phyloP scores from a whole-genome alignment of 495 filamentous ascomycete species.

The Pyrenula massariospora region DNA sequence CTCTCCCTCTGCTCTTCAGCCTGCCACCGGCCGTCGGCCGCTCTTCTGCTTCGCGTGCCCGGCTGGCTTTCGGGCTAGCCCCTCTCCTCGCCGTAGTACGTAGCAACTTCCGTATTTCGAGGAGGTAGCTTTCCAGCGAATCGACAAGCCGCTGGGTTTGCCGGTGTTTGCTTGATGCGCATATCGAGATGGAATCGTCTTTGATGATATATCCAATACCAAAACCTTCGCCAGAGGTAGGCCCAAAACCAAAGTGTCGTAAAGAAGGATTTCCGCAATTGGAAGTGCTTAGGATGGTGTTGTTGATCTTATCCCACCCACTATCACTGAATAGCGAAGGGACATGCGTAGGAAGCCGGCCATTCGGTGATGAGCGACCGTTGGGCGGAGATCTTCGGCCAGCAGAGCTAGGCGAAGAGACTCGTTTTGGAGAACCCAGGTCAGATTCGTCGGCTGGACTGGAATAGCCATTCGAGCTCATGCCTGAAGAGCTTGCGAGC shows the following conservation, averaged over 20 bases:
- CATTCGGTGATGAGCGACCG: slow-evolving; percentile 23
- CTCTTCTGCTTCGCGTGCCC: slow-evolving; percentile 56
- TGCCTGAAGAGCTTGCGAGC: slow-evolving; percentile 39
- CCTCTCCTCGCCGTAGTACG: slow-evolving; percentile 49
- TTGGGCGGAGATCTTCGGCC: slow-evolving; percentile 7
- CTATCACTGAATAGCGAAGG: slow-evolving; percentile 76
- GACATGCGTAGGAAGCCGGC: slow-evolving; percentile 29
- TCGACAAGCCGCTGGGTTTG: slow-evolving; percentile 88
- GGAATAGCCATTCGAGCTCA: slow-evolving; percentile 44
- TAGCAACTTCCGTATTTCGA: slow-evolving; percentile 79
- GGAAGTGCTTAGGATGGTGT: slow-evolving; percentile 88
- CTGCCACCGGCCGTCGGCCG: slow-evolving; percentile 28
- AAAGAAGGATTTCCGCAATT: slow-evolving; percentile 98
- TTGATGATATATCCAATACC: slow-evolving; percentile 99
- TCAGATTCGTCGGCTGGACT: slow-evolving; percentile 38
- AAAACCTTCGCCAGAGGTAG: slow-evolving; percentile 88
- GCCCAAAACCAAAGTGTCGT: slow-evolving; percentile 92
- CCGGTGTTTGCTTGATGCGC: slow-evolving; percentile 80
- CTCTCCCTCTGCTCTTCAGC: slow-evolving; percentile 27
- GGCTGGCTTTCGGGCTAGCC: slow-evolving; percentile 40
- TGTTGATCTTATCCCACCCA: slow-evolving; percentile 93
- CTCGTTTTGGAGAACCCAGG: slow-evolving; percentile 40
- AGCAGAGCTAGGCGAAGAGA: slow-evolving; percentile 16
- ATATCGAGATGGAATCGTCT: slow-evolving; percentile 84
- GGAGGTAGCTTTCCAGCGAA: slow-evolving; percentile 75